These are phyloP conservation scores for Leccinellum luteum DNA, from an alignment of 768 basidiomycete species.

Conservation along the genomic window DNA sequence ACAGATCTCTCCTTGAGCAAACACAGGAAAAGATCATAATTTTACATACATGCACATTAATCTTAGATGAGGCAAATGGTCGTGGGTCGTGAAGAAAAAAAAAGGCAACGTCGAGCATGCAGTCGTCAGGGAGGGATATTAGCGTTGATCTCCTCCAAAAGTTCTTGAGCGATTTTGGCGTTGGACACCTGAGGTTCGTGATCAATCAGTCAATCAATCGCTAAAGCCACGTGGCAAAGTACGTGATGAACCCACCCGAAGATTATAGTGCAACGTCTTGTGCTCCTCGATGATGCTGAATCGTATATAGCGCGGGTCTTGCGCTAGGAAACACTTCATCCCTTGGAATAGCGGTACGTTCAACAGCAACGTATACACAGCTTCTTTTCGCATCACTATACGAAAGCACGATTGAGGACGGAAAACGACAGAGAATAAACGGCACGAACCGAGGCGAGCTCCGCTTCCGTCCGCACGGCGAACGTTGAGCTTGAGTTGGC, in stretches of 20 bases:
- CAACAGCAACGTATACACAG: slow-evolving; percentile 69
- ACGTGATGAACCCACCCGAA: slow-evolving; percentile 50
- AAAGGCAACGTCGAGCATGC: background rate
- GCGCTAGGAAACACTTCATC: slow-evolving; percentile 69
- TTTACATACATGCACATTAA: slow-evolving; percentile 35
- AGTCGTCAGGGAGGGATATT: slow-evolving; percentile 37
- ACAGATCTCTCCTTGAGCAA: slow-evolving; percentile 24
- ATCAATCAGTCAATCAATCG: background rate
- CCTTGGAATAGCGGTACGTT: slow-evolving; percentile 77
- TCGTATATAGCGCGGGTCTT: slow-evolving; percentile 76
- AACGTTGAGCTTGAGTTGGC: slow-evolving; percentile 69
- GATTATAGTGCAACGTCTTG: slow-evolving; percentile 65
- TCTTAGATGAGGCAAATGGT: slow-evolving; percentile 30
- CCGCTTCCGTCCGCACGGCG: slow-evolving; percentile 58
- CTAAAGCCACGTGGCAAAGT: background rate
- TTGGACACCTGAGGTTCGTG: slow-evolving; percentile 52
- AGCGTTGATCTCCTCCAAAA: slow-evolving; percentile 53
- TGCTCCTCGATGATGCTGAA: slow-evolving; percentile 70
- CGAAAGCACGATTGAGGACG: slow-evolving; percentile 9
- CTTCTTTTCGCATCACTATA: slow-evolving; percentile 84
- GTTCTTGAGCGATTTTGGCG: slow-evolving; percentile 68
- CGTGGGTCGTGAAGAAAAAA: slow-evolving; percentile 16
- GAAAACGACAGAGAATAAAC: background rate
- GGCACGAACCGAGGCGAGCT: slow-evolving; percentile 58
- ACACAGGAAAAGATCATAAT: slow-evolving; percentile 28